phyloP scores from a whole-genome alignment of 495 filamentous ascomycete species.

The Trichoderma asperelloides region DNA sequence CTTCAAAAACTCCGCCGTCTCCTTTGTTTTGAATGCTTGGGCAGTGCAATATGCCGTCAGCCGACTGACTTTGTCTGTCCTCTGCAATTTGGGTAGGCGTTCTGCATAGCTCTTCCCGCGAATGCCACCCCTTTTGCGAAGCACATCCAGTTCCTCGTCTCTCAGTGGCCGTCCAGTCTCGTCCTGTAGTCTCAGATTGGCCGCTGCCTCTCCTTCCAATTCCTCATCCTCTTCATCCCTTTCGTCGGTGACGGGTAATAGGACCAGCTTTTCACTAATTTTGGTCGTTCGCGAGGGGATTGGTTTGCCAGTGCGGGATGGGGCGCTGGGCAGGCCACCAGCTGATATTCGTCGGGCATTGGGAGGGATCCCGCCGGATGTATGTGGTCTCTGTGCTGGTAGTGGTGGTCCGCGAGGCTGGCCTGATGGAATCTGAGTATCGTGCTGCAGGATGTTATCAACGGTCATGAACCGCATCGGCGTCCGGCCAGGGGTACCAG shows the following conservation, averaged over 20 bases:
- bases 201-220: constrained; percentile 36
- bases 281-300: constrained; percentile 85
- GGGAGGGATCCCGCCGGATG: constrained; percentile 36
- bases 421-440: constrained; percentile 90
- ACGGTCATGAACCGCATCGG: constrained; percentile 84
- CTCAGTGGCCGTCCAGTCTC: constrained; percentile 59
- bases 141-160: constrained; percentile 65
- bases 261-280: constrained; percentile 86
- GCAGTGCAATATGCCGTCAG: constrained; percentile 96
- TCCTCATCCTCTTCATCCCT: constrained; percentile 42
- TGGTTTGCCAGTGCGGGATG: constrained; percentile 50
- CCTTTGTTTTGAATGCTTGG: constrained; percentile 80
- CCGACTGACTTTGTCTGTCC: constrained; percentile 78
- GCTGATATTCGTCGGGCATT: constrained; percentile 32
- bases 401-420: constrained; percentile 71
- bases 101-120: constrained; percentile 92
- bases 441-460: constrained; percentile 89
- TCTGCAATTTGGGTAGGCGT: constrained; percentile 77
- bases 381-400: constrained; percentile 31
- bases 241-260: constrained; percentile 78
- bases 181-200: constrained; percentile 38
- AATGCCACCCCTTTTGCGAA: constrained; percentile 53
- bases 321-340: constrained; percentile 28
- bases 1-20: constrained; percentile 77
- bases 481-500: constrained; percentile 15